Conservation (phyloP, 2,329 filamentous ascomycete genomes). For the Neofusicoccum sp. region DNA sequence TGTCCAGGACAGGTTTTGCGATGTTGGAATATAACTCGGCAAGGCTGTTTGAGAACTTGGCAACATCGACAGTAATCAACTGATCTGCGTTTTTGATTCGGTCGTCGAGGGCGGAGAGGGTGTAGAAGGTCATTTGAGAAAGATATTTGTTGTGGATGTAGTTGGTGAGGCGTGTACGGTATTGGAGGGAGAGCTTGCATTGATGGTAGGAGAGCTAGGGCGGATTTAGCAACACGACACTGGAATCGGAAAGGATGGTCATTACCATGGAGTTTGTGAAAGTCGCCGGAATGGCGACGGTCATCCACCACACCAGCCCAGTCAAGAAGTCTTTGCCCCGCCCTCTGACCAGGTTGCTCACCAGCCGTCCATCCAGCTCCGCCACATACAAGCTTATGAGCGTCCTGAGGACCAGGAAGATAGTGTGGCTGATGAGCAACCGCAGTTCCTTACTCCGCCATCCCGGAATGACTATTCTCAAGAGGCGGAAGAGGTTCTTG, state of each 20-base stretch:
- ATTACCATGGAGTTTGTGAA: slow-evolving; percentile 97
- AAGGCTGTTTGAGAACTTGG: slow-evolving; percentile 91
- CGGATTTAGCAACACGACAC: slow-evolving; percentile 22
- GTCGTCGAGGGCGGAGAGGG: slow-evolving; percentile 90
- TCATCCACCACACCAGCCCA: slow-evolving; percentile 96
- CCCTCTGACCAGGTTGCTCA: slow-evolving; percentile 87
- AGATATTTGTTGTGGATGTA: slow-evolving; percentile 94
- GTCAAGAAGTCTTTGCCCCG: slow-evolving; percentile 86
- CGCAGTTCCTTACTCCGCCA: slow-evolving; percentile 86
- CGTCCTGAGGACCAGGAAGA: slow-evolving; percentile 87
- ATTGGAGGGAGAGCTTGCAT: slow-evolving; percentile 88
- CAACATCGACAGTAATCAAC: slow-evolving; percentile 92
- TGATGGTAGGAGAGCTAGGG: slow-evolving; percentile 88
- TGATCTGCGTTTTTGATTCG: slow-evolving; percentile 98
- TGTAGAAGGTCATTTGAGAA: slow-evolving; percentile 97
- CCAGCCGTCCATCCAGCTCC: slow-evolving; percentile 88
- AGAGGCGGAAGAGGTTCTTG: slow-evolving; percentile 70
- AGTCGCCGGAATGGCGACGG: slow-evolving; percentile 90
- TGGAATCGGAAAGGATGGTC: background rate
- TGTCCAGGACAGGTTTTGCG: slow-evolving; percentile 90
- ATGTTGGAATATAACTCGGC: slow-evolving; percentile 95
- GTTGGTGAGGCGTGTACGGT: slow-evolving; percentile 89
- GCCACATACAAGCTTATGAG: slow-evolving; percentile 94
- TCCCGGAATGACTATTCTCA: slow-evolving; percentile 86
- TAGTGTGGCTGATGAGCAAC: slow-evolving; percentile 82